Evolutionary conservation across 331 rosid species (phyloP), one percentile per base, ranked within the genome.

Genomic region (Erythrophleum ivorense): DNA sequence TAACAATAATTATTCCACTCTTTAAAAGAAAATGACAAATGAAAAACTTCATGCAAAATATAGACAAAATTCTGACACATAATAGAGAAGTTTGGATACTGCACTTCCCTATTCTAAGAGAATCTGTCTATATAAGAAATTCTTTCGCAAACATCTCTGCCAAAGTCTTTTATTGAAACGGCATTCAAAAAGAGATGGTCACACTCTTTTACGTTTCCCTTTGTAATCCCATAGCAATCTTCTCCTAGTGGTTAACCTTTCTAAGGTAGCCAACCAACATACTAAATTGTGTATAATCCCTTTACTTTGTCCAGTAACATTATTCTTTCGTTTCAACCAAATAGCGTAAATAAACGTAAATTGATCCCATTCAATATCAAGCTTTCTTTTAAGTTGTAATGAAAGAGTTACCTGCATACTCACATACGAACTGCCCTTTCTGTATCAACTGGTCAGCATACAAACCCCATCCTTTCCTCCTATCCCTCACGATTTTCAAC

Each of bases 401-500:
- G 6, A 10, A 67, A 69, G 15, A 0, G 7, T 18, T 38, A 94
- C 98, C 97, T 86, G 99, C 96, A 83, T 95, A 95, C 76, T 95
- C 98, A 79, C 94, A 95, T 4, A 94, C 43, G 80, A 94, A 92
- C 19, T 65, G 54, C 41, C 88, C 95, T 82, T 84, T 71, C 14
- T 11, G 45, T 73, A 94, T 85, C 34, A 82, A 77, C 81, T 94
- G 90, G 10, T 90, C 94, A 6, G 97, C 82, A 29, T 40, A 83
- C 91, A 94, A 84, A 49, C 91, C 80, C 97, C 98, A 94, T 9
- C 98, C 95, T 84, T 95, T 95, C 81, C 85, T 84, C 71, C 13
- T 6, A 83, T 84, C 88, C 81, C 87, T 87, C 81, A 88, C 86
- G 73, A 95, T 85, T 90, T 88, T 95, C 88, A 91, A 81, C 84